Evolutionary conservation across 2,329 filamentous ascomycete species (phyloP).

Genomic region (Arthrobotrys entomopaga): DNA sequence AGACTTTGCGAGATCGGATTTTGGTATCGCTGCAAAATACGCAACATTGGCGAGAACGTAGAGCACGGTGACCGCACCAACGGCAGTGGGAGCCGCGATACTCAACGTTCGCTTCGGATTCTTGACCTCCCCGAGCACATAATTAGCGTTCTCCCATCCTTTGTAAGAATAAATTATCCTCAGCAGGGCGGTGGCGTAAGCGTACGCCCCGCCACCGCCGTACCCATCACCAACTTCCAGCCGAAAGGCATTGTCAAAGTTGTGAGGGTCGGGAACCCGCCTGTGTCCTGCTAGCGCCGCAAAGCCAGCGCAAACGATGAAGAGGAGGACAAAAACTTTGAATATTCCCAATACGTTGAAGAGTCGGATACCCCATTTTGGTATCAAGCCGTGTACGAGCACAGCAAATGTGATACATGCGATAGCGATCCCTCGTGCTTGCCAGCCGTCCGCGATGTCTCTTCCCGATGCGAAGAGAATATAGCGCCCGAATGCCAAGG

Average conservation of each 20-base stretch:
- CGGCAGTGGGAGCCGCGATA: conserved; percentile 69
- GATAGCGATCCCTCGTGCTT: conserved; percentile 69
- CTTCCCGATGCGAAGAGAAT: conserved; percentile 68
- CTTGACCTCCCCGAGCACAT: conserved; percentile 70
- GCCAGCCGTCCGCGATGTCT: conserved; percentile 67
- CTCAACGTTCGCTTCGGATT: conserved; percentile 68
- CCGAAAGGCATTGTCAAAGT: conserved; percentile 69
- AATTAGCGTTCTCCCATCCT: conserved; percentile 73
- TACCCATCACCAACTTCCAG: conserved; percentile 63
- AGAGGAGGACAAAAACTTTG: conserved; percentile 70
- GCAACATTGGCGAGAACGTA: conserved; percentile 74
- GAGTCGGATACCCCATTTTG: conserved; percentile 70
- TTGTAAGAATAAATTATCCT: conserved; percentile 72
- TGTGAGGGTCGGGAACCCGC: conserved; percentile 66
- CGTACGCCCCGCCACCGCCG: conserved; percentile 66
- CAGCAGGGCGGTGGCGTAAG: conserved; percentile 70
- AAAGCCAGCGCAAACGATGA: conserved; percentile 72
- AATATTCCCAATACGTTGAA: conserved; percentile 71
- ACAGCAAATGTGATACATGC: conserved; percentile 69
- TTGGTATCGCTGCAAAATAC: conserved; percentile 73
- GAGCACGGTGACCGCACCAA: conserved; percentile 70
- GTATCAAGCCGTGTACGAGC: conserved; percentile 66
- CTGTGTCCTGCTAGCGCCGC: conserved; percentile 68
- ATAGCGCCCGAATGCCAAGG: conserved; percentile 70
- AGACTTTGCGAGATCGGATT: conserved; percentile 68